Evolutionary conservation across 164 flowering plant genomes (phyloP), one percentile per base, ranked within the genome.

Genomic region (Tinospora cordifolia): DNA sequence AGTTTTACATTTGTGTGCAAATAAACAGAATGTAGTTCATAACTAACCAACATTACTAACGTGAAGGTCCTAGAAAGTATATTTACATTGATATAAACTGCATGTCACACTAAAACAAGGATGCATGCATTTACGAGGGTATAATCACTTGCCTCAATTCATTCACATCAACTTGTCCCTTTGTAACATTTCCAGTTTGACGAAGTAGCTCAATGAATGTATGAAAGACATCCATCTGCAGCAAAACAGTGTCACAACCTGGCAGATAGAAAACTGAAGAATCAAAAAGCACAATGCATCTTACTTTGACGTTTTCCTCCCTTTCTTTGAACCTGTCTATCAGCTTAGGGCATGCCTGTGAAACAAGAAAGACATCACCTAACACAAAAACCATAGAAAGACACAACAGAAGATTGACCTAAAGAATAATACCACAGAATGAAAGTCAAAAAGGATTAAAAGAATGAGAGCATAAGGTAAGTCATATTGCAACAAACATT

Each of bases 271-370:
- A 36, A 65, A 65, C 11, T 21, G 38, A 30, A 70, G 63, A 49
- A 67, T 19, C 21, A 9, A 38, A 41, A 60, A 66, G 64, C 39
- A 41, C 26, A n/a, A 59, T 24, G 63, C 6, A 57, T 22, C 69
- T 68, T 76, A 87, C 99, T 94, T 92, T 95, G 24, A 95, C 99
- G 85, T 90, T 95, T 85, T 95, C 99, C 80, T 95, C 99, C 83
- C 98, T 86, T 84, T 95, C 99, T 74, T 88, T 92, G 73, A 95
- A 95, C 79, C 99, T 87, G 68, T 95, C 99, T 75, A 95, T 92
- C 80, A 95, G 72, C 79, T 92, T 95, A n/a, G 98, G 94, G 72
- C 99, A 95, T 69, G 99, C 99, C 99, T 95, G 85, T 69, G 79
- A 21, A 70, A 30, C 44, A 40, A 65, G 24, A 54, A 54, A 54